Conservation (phyloP, 129 eudicot genomes). For the Glebionis coronaria region DNA sequence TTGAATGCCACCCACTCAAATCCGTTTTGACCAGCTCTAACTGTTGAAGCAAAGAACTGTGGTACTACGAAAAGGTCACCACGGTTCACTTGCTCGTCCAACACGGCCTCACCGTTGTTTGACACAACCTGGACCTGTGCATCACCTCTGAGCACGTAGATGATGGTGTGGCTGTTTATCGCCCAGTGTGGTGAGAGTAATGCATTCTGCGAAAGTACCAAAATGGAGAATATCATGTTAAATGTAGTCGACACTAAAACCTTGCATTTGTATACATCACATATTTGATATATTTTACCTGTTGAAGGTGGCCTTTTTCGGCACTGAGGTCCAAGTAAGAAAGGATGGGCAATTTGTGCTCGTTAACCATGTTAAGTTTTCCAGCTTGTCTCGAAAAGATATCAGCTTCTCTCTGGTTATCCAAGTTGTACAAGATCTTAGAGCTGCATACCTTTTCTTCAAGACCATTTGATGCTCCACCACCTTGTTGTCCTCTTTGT, state of each 20-base stretch:
- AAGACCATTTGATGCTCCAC: constrained; percentile 28
- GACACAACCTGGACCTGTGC: no score
- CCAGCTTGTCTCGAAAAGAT: constrained; percentile 55
- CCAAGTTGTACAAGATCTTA: constrained; percentile 44
- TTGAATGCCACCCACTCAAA: constrained; percentile 67
- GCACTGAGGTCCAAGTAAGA: constrained; percentile 54
- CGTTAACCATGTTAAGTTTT: constrained; percentile 36
- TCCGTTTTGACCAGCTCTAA: constrained; percentile 53
- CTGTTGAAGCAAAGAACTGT: constrained; percentile 44
- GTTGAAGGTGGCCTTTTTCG: constrained; percentile 57
- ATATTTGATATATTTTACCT: constrained; percentile 20
- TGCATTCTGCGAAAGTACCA: constrained; percentile 37
- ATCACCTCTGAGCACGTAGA: no score
- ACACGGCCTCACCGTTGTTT: constrained; percentile 34
- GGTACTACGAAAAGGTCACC: constrained; percentile 28
- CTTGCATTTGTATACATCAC: no score
- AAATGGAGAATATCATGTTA: neutral
- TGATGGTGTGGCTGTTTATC: no score
- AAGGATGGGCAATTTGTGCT: constrained; percentile 58
- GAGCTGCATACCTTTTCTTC: constrained; percentile 57
- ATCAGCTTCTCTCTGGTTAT: constrained; percentile 46
- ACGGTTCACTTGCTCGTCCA: constrained; percentile 50
- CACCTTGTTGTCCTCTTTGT: neutral
- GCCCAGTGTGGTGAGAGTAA: neutral
- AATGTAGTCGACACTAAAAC: neutral